Evolutionary conservation across 352 stramenopile species (phyloP), one percentile per base, ranked within the genome.

Genomic region (Phytophthora tubulina): DNA sequence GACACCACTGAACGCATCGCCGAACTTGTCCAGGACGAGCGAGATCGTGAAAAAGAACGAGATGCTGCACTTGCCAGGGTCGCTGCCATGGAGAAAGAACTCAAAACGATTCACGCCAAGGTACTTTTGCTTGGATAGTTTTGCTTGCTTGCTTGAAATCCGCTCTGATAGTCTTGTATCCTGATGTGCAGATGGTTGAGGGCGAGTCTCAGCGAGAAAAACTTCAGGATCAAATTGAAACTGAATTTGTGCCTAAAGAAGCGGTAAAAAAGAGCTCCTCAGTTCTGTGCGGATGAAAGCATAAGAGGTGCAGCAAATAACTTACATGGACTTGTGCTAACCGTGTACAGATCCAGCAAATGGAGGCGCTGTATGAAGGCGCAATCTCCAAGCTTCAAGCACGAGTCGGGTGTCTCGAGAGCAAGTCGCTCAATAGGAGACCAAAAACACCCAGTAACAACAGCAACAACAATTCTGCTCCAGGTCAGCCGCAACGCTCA

Each of bases 331-430:
- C 5, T 53, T 11, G 3, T 49, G 36, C 30, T 48, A 36, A 49
- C 31, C 17, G 21, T 52, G 27, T 44, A 14, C 45, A 93, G 84
- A 87, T 92, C 50, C 82, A 82, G 51, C 77, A 92, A 41, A 93
- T 93, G 86, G 86, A 93, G 59, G 46, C 57, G n/a, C 38, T 92
- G 30, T 94, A 94, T 30, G 81, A 91, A 71, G 73, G 82, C 27
- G 86, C 84, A 0, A 91, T 94, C 32, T 77, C 82, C 1, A 94
- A 94, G 73, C 78, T 94, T 15, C 86, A 94, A 42, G 67, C 78
- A 13, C 82, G 86, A 30, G 86, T 92, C 35, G 84, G 79, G 6
- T 82, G 70, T 35, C 71, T 94, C 2, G 86, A 94, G 53, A 79
- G 36, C 38, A 88, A 84, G 32, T 60, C 79, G 3, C 48, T 68